phyloP scores from a whole-genome alignment of 768 basidiomycete genomes.

The Russula abietina region DNA sequence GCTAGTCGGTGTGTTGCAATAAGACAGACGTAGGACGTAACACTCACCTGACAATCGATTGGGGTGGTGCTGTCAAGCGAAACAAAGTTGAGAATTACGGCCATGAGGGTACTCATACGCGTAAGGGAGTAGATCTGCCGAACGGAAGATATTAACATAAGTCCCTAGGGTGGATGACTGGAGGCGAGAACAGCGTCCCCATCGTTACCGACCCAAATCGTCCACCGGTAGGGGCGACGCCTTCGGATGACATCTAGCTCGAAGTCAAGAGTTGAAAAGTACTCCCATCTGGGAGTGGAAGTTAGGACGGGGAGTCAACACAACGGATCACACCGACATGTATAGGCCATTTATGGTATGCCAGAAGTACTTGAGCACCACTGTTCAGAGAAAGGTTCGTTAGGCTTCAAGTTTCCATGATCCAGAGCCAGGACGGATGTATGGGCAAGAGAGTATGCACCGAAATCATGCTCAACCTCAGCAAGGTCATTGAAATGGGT shows the following conservation, averaged over 20 bases:
- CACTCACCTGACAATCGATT: background rate
- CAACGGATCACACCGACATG: background rate
- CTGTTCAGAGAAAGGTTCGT: background rate
- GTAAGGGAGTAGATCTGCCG: background rate
- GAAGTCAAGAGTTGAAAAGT: background rate
- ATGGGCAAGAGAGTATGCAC: background rate
- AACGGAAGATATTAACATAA: background rate
- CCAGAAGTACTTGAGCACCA: background rate
- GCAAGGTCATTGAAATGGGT: background rate
- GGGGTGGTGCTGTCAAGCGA: background rate
- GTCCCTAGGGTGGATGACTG: background rate
- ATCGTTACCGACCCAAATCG: background rate
- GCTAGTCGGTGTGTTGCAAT: background rate
- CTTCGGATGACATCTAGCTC: background rate
- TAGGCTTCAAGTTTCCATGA: background rate
- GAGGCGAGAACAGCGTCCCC: background rate
- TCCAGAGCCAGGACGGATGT: background rate
- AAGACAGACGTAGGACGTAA: background rate
- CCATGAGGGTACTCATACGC: background rate
- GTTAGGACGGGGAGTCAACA: background rate
- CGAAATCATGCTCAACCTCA: background rate
- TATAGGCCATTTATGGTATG: background rate
- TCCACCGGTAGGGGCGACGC: background rate
- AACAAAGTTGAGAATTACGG: background rate
- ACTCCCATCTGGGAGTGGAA: background rate